These are phyloP conservation scores for Yarrowia alimentaria DNA, from an alignment of 805 yeast species.

Conservation along the genomic window DNA sequence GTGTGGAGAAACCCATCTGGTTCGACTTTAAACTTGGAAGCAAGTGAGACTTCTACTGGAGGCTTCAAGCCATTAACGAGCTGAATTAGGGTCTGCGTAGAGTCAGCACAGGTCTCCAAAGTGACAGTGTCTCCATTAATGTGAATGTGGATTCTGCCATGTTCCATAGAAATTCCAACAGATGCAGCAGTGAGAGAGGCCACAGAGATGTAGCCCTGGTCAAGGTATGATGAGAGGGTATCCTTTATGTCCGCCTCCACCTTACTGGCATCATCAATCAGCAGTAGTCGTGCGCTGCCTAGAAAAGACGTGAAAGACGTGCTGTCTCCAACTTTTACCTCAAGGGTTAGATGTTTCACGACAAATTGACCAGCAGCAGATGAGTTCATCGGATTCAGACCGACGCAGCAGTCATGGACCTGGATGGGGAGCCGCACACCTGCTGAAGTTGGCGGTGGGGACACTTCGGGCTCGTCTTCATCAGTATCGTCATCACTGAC, in stretches of 20 bases:
- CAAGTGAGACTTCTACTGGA: conserved; percentile 57
- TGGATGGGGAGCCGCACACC: background rate
- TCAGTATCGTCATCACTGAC: background rate
- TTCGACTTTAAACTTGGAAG: conserved; percentile 43
- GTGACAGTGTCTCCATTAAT: conserved; percentile 30
- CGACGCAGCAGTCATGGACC: conserved; percentile 13
- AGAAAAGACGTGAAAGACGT: conserved; percentile 12
- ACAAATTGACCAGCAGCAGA: conserved; percentile 5
- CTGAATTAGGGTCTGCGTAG: conserved; percentile 69
- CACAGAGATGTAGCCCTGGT: conserved; percentile 21
- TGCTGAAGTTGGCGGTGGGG: background rate
- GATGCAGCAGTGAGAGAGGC: conserved; percentile 13
- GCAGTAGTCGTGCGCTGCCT: conserved; percentile 1
- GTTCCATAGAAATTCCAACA: background rate
- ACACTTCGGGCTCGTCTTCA: no score
- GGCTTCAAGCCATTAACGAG: conserved; percentile 68
- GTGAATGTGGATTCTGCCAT: background rate
- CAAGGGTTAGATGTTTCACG: conserved; percentile 10
- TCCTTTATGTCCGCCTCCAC: background rate
- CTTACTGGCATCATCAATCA: conserved; percentile 10
- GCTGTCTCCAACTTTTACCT: no score
- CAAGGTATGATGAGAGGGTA: background rate
- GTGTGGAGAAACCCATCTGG: conserved; percentile 41
- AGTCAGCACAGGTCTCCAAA: conserved; percentile 67
- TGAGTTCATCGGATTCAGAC: conserved; percentile 5